Conservation (phyloP, 352 stramenopile species). For the Phytophthora quininea region DNA sequence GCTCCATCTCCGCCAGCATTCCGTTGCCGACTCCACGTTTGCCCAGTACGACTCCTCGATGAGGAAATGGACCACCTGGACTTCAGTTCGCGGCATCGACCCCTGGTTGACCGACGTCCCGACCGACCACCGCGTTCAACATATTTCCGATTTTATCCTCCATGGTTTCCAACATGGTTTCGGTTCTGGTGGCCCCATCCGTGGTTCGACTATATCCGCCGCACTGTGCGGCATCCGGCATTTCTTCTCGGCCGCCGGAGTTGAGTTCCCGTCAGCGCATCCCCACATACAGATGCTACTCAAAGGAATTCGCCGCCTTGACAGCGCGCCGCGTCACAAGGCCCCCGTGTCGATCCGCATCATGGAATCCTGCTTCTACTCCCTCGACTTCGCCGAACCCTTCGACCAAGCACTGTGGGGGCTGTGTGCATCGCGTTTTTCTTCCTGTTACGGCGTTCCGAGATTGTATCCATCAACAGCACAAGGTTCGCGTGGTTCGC, state of each 20-base stretch:
- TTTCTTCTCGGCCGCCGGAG: background rate
- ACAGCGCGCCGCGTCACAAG: conserved; percentile 1
- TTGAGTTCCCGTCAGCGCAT: background rate
- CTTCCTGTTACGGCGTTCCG: conserved; percentile 17
- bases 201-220: background rate
- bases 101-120: background rate
- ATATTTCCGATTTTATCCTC: conserved; percentile 1
- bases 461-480: conserved; percentile 5
- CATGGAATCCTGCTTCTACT: conserved; percentile 6
- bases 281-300: background rate
- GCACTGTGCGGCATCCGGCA: background rate
- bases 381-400: background rate
- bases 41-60: background rate
- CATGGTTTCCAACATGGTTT: background rate
- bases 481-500: conserved; percentile 14
- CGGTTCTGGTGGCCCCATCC: background rate
- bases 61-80: background rate
- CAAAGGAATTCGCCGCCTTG: background rate
- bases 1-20: background rate
- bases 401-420: conserved; percentile 5
- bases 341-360: conserved; percentile 9
- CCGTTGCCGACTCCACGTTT: background rate
- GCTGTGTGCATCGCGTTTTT: conserved; percentile 14
- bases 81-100: background rate
- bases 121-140: background rate